Base-by-base conservation (phyloP, 257 asterid species). In the Solanum appendiculatum region DNA sequence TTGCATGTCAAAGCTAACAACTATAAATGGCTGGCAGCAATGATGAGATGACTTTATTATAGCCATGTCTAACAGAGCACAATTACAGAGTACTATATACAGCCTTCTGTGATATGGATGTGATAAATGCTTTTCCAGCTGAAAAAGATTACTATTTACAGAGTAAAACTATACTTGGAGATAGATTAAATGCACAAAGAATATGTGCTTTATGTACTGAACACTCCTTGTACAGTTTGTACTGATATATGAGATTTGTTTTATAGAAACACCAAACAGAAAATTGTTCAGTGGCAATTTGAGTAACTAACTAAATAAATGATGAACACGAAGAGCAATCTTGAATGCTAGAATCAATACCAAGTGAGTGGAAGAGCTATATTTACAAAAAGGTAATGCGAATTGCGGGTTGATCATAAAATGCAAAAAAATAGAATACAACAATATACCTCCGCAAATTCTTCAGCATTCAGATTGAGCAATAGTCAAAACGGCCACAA, bases 381-480 rank as follows among this genome's bases (percentile, higher is more conserved):
- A 88, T 90, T 84, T 72, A 87, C 92, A 90, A 88, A 88, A 73
- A 31, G 74, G 46, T 85, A 58, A 37, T 86, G 85, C 77, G 87
- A 72, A 70, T 21, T 60, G 63, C 37, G 85, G 84, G 37, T 84
- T 85, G 85, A 85, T 34, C 69, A 48, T 51, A 88, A 42, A 78
- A 81, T 34, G 58, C 54, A 81, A 75, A 90, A 83, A 86, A 80
- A 85, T 85, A 68, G 73, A 84, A 74, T 88, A 84, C 90, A 90
- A 90, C 86, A 86, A 72, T 84, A 88, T 88, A 86, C 90, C 89
- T 90, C 86, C 87, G 1, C 44, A 37, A 82, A 88, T 56, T 68
- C 75, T 86, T 85, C 58, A 84, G 86, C 83, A 84, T 51, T 87
- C 86, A 25, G 85, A 78, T 86, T 85, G 87, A 85, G 84, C 60